A percentile compares a stretch with the other conserved stretches of the same genome.
Evolutionary conservation across 2,329 filamentous ascomycete genomes (phyloP).

Genomic region (Aspergillus eucalypticola): DNA sequence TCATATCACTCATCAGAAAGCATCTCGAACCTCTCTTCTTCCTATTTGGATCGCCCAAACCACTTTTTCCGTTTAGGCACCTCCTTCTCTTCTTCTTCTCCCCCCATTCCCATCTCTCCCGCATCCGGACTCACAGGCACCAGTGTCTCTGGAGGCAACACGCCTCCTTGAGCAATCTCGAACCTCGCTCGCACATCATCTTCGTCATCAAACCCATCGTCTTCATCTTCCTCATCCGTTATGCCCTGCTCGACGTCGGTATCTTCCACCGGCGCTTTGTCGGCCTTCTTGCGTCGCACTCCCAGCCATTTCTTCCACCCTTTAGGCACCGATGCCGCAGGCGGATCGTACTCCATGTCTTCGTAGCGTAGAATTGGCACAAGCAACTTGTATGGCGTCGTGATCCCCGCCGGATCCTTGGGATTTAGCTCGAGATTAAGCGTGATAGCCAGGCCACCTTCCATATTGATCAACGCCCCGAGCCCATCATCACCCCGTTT

Average conservation of each 20-base stretch:
- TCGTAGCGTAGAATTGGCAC: constrained; percentile 70
- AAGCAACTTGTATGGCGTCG: constrained; percentile 80
- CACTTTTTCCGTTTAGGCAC: constrained; percentile 31
- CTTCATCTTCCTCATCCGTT: constrained; percentile 22
- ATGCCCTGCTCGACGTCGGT: constrained; percentile 22
- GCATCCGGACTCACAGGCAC: constrained; percentile 11
- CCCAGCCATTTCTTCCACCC: constrained; percentile 44
- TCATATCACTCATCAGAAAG: not conserved
- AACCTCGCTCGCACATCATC: constrained; percentile 2
- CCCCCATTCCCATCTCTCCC: constrained; percentile 17
- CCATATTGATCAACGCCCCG: constrained; percentile 67
- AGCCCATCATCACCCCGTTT: constrained; percentile 55
- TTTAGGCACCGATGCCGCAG: constrained; percentile 37
- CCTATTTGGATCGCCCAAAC: constrained; percentile 27
- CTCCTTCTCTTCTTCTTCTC: constrained; percentile 12
- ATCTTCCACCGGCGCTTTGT: constrained; percentile 18
- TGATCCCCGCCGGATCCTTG: constrained; percentile 83
- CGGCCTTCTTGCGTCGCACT: constrained; percentile 31
- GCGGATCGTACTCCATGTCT: constrained; percentile 42
- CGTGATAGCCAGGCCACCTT: constrained; percentile 81
- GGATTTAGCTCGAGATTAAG: constrained; percentile 87
- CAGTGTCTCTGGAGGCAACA: constrained; percentile 11
- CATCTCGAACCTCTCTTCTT: constrained; percentile 14
- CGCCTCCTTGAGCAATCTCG: not conserved
- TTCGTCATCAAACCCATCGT: constrained; percentile 13